These are phyloP conservation scores for Eustoma russellianum DNA, from an alignment of 257 asterid species.

Conservation along the genomic window DNA sequence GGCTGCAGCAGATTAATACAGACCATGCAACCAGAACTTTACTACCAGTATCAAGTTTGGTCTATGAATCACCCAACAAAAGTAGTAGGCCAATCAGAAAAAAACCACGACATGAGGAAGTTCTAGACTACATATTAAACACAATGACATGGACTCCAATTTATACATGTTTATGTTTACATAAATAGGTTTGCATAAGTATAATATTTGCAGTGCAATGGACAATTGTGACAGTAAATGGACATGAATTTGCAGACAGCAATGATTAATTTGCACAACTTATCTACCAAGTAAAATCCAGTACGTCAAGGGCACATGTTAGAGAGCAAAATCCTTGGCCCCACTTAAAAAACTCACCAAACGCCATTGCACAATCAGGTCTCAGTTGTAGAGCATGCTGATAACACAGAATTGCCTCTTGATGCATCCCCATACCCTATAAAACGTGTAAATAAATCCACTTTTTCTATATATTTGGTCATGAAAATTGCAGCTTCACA, in stretches of 20 bases:
- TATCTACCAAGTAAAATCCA: too few relatives aligned
- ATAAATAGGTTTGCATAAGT: too few relatives aligned
- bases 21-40: neutral
- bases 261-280: too few relatives aligned
- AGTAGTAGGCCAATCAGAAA: neutral
- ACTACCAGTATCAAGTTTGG: neutral
- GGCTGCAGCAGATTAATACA: neutral
- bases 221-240: too few relatives aligned
- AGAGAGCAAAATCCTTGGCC: too few relatives aligned
- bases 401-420: constrained; percentile 87
- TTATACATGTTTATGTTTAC: too few relatives aligned
- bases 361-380: constrained; percentile 92
- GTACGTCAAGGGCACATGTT: too few relatives aligned
- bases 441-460: constrained; percentile 60
- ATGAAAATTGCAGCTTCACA: constrained; percentile 40
- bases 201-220: too few relatives aligned
- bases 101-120: neutral
- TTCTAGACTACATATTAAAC: neutral
- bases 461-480: constrained; percentile 43
- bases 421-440: constrained; percentile 89
- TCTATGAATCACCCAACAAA: too few relatives aligned
- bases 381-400: constrained; percentile 88
- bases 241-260: too few relatives aligned
- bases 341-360: constrained; percentile 45
- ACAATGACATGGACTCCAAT: too few relatives aligned